Base-by-base conservation (phyloP, 106 monocot species). In the Allium fistulosum region DNA sequence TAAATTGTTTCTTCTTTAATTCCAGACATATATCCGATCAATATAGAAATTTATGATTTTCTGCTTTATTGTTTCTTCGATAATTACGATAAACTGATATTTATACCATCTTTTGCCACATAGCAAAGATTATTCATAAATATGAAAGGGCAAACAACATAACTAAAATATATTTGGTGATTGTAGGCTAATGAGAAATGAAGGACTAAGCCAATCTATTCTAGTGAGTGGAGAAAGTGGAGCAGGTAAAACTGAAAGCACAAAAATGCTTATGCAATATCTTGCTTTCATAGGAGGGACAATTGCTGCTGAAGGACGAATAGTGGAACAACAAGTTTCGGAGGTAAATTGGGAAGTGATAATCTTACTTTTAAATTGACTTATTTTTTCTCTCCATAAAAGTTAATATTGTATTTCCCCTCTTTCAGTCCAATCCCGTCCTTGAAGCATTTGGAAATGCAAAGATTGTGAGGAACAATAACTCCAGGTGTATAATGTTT, bases 401-500 rank as follows among this genome's bases (percentile, higher is more conserved):
- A 27, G 15, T 62, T 63, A 28, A 16, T 14, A 51, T 48, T 68
- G 28, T 46, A 58, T 58, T 45, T 48, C 62, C 68, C 22, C 9
- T 13, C 75, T 14, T 72, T n/a, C 87, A 95, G 94, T 95, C 94
- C 15, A 95, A 95, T 85, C 94, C 94, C 65, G 91, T 95, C 62
- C 91, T 95, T 56, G 94, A 95, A 65, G 94, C 94, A 75, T 95
- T 95, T 84, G 94, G 94, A 15, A 95, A 95, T 84, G 91, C 94
- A 71, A 95, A 88, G 73, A 95, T 91, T 59, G 88, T 95, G 26
- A 81, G 91, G 74, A 95, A 95, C 73, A 91, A 95, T 74, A 95
- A 95, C 18, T 95, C 94, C 45, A 95, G 94, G 94, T 94, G 49
- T 0, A 55, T 28, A 57, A 68, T 17, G 45, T 57, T 7, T 37